Percentiles rank a stretch among this genome's conserved stretches.
phyloP scores from a whole-genome alignment of 2,329 filamentous ascomycete genomes.

The Aureobasidium lini region DNA sequence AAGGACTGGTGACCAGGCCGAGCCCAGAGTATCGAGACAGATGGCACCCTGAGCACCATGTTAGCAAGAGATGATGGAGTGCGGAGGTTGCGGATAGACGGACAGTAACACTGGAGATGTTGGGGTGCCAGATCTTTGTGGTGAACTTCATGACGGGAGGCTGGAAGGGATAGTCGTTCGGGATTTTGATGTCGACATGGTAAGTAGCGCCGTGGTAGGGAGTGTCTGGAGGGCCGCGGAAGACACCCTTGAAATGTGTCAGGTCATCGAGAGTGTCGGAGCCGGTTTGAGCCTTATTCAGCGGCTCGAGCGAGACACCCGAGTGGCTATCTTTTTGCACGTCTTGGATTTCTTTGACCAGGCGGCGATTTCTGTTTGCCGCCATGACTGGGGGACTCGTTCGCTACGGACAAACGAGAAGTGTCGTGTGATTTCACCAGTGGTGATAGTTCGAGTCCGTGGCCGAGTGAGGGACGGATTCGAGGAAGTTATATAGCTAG shows the following conservation, averaged over 20 bases:
- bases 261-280: constrained; percentile 60
- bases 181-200: constrained; percentile 77
- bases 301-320: constrained; percentile 61
- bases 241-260: constrained; percentile 73
- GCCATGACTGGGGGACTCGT: constrained; percentile 31
- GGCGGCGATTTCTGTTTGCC: constrained; percentile 52
- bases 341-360: constrained; percentile 70
- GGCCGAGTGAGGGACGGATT: neutral
- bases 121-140: constrained; percentile 95
- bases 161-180: constrained; percentile 85
- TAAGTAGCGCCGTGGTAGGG: constrained; percentile 86
- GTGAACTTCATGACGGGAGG: constrained; percentile 85
- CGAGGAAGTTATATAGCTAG: neutral
- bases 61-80: constrained; percentile 20
- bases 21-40: constrained; percentile 84
- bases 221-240: constrained; percentile 78
- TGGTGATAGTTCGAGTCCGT: constrained; percentile 9
- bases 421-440: neutral
- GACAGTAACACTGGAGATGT: constrained; percentile 89
- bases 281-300: constrained; percentile 19
- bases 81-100: neutral
- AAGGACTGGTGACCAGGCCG: constrained; percentile 89
- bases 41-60: constrained; percentile 67
- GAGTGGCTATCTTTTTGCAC: constrained; percentile 68
- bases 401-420: neutral